Base-by-base conservation (phyloP, 352 stramenopile genomes). In the Thraustochytrium aureum region DNA sequence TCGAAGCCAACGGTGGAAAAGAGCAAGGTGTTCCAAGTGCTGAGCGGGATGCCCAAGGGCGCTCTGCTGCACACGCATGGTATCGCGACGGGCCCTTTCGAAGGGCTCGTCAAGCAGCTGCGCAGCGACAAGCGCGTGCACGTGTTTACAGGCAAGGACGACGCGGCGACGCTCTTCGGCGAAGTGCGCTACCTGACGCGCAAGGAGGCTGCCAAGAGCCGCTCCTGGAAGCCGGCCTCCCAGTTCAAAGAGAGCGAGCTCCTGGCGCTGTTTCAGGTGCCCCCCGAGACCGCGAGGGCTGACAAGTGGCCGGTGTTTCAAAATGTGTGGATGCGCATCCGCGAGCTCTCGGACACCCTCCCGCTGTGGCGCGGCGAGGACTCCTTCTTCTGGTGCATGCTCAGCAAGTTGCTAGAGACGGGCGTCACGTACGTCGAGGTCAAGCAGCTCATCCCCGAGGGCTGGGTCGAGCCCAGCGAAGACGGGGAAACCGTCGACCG, bases 341-440 rank as follows among this genome's bases (percentile, higher is more conserved):
- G 39, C 39, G 61, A 82, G 47, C 61, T 82, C 43, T 67, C 42
- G 6, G 61, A 82, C 52, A 22, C 73, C 10, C n/a, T 81, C 39
- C 73, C 73, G 39, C 33, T 82, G 35, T 82, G 64, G 61, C 30
- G 61, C 35, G 73, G 73, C 61, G 12, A 26, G 20, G 45, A 76
- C 22, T 82, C 73, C 6, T 82, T 81, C 73, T 82, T 82, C 26
- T 82, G 64, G 61, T 17, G n/a, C 37, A 82, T 82, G 22, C 64
- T 82, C 42, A 62, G 12, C 17, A 59, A 82, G 61, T 61, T 81
- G 14, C 52, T 83, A 32, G 50, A 82, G 39, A 81, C 73, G 20
- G 73, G 73, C 37, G 73, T 82, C 3, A 83, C 61, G 12, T 82
- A 82, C 52, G 61, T 82, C n/a, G 73, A 82, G 37, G 26, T 82